Evolutionary conservation across 2,329 filamentous ascomycete genomes (phyloP), one percentile per base, ranked within the genome.

Genomic region (Apiospora pterosperma): DNA sequence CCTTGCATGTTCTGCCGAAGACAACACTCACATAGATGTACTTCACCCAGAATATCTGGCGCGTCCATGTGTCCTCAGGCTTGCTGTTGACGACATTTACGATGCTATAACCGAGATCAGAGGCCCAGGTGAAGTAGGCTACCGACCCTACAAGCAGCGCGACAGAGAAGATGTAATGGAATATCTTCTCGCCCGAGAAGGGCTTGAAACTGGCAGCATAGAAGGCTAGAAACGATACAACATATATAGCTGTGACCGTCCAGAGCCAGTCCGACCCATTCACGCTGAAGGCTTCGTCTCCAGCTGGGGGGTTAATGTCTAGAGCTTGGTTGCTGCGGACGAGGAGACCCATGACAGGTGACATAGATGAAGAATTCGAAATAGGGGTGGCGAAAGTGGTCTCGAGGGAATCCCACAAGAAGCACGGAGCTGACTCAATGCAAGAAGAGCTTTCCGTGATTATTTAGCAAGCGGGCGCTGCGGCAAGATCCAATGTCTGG

Each of bases 251-350:
- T 5, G 79, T 81, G n/a, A 84, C 82, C 36, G 84, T 78, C 79
- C 80, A 87, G 14, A 86, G 77, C 84, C 84, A 87, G 77, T 84
- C 75, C 48, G 83, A 85, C 63, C 84, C 85, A 64, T 82, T 74
- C 1, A 73, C 74, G 0, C 78, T 77, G 23, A 85, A 76, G 21
- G 67, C 61, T 62, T 80, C 73, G 44, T 76, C 74, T 10, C 80
- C 80, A 2, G 66, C 67, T 0, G 79, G 77, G 2, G 81, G 82
- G 75, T 87, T 84, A 73, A 79, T 71, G 38, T 75, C 66, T 41
- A 87, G 75, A 25, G 81, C 83, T 55, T 81, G 76, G 73, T 86
- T 85, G 52, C 66, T 73, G 63, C 77, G 73, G 65, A 65, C 31
- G 65, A 70, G 59, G 61, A 71, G 59, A 55, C 62, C 69, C 70